Base-by-base conservation (phyloP, 345 rosid species). In the Toxicodendron radicans region DNA sequence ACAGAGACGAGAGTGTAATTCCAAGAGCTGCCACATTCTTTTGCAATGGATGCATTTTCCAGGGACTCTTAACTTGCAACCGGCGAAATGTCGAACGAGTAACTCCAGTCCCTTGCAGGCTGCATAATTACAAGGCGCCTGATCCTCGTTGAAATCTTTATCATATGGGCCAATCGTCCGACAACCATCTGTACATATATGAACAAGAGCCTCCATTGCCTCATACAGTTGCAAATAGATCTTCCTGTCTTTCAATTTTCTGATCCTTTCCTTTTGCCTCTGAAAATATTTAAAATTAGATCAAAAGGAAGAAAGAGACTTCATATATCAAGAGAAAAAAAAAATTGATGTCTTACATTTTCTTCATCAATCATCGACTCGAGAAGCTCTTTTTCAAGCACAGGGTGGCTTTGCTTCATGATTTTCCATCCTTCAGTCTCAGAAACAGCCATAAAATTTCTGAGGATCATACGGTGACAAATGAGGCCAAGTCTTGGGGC, bases 131-230 rank as follows among this genome's bases (percentile, higher is more conserved):
- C 99, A 95, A 2, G 90, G 83, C 14, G 74, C 77, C 52, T 87
- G 87, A 72, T 87, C 72, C 24, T 79, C 83, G 64, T 73, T 78
- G 12, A 91, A 84, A 52, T 77, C 95, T 82, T 90, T 90, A 58
- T 91, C 97, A 18, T 87, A 88, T 1, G 99, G 97, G 20, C 97
- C 97, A 43, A 95, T 95, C 13, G 99, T 95, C 60, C 79, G 82
- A 53, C 99, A 92, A 11, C 97, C 97, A 24, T 95, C 97, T 76
- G 94, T 83, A 66, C 95, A 95, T 76, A 92, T 92, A 77, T 95
- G 99, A 76, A 95, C 92, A 41, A 92, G 90, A 10, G 99, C 95
- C 69, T 95, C 97, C 99, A 91, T 95, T 24, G 97, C 99, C 72
- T 88, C 97, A 7, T 88, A 86, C 27, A 95, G 66, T 65, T 92